A percentile compares a stretch with the other conserved stretches of the same genome.
Evolutionary conservation across 352 stramenopile genomes (phyloP).

Genomic region (Pythium periplocum): DNA sequence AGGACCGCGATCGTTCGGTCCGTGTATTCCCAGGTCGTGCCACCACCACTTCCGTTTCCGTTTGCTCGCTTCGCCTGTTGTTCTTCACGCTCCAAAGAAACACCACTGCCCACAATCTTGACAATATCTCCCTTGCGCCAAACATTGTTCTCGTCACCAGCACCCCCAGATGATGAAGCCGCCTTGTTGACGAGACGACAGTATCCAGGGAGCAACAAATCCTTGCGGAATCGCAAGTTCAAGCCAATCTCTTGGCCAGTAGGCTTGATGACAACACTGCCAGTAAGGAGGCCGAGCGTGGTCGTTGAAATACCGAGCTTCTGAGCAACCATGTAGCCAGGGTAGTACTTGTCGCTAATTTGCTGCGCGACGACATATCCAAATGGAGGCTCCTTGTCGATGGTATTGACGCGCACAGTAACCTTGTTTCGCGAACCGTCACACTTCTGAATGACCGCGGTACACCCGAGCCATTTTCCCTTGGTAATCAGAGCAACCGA

Average conservation of each 20-base stretch:
- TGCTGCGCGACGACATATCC: conserved; percentile 91
- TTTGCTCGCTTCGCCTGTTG: conserved; percentile 18
- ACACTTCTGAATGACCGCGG: conserved; percentile 62
- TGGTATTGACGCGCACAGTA: conserved; percentile 88
- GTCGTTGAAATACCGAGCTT: conserved; percentile 90
- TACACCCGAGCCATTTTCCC: conserved; percentile 89
- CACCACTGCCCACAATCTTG: conserved; percentile 87
- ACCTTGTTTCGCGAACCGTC: conserved; percentile 74
- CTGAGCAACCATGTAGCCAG: conserved; percentile 74
- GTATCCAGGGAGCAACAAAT: conserved; percentile 90
- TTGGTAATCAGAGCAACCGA: conserved; percentile 86
- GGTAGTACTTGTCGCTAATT: conserved; percentile 87
- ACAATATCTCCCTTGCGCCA: conserved; percentile 91
- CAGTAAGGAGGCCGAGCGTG: conserved; percentile 92
- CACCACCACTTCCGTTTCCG: conserved; percentile 12
- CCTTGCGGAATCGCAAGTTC: conserved; percentile 77
- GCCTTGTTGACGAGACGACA: conserved; percentile 62
- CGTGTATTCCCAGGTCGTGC: conserved; percentile 95
- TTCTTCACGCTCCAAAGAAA: conserved; percentile 24
- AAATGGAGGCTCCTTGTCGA: conserved; percentile 95
- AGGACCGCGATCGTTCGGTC: conserved; percentile 93
- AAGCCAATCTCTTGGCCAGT: conserved; percentile 88
- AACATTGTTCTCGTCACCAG: conserved; percentile 40
- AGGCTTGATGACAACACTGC: conserved; percentile 92
- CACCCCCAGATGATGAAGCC: conserved; percentile 1